These are phyloP conservation scores for Lophium mytilinum DNA, from an alignment of 495 filamentous ascomycete genomes.

Conservation along the genomic window DNA sequence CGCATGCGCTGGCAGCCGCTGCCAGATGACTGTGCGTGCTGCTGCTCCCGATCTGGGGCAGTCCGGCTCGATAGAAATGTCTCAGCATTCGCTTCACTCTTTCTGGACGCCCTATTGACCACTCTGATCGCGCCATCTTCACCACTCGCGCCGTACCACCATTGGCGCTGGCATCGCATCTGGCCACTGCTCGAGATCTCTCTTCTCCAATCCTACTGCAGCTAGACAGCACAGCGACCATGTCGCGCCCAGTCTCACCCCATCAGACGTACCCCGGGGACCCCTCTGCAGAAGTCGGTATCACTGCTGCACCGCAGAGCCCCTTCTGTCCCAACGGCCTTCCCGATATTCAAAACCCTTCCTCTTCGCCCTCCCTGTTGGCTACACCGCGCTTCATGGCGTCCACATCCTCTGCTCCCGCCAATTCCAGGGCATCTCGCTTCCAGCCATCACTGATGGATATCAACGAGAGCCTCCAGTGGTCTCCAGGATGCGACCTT, in stretches of 20 bases:
- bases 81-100: conserved; percentile 19
- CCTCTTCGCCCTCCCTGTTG: neutral
- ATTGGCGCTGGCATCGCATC: conserved; percentile 19
- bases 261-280: conserved; percentile 7
- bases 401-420: conserved; percentile 1
- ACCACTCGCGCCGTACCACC: conserved; percentile 17
- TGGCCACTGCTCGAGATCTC: conserved; percentile 3
- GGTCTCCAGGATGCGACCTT: conserved; percentile 3
- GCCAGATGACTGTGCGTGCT: conserved; percentile 18
- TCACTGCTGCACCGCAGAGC: conserved; percentile 1
- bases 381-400: neutral
- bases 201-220: conserved; percentile 4
- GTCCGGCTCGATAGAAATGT: conserved; percentile 16
- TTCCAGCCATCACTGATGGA: conserved; percentile 6
- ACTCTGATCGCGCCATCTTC: conserved; percentile 6
- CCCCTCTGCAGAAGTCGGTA: conserved; percentile 1
- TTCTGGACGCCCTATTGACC: conserved; percentile 13
- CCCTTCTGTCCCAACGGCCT: neutral
- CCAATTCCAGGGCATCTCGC: conserved; percentile 1
- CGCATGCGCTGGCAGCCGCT: conserved; percentile 16
- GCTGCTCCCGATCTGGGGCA: conserved; percentile 11
- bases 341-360: conserved; percentile 4
- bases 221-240: conserved; percentile 10
- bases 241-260: conserved; percentile 22
- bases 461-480: conserved; percentile 5